A percentile compares a stretch with the other conserved stretches of the same genome.
These are phyloP conservation scores for Tricholoma flavovirens DNA, from an alignment of 768 basidiomycete species.

Conservation along the genomic window DNA sequence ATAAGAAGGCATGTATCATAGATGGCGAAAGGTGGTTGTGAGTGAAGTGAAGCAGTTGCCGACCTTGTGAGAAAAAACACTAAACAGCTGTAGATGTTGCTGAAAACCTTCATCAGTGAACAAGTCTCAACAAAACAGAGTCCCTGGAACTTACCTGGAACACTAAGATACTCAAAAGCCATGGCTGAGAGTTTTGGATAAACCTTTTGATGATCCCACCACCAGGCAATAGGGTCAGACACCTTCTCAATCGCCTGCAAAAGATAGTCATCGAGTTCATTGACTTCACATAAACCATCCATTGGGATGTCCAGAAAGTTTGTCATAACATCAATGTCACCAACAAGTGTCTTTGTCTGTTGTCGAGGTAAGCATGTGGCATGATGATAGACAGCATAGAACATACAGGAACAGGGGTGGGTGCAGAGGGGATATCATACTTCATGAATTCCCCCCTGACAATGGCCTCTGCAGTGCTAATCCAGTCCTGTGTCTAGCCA, in stretches of 20 bases:
- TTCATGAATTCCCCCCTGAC: neutral
- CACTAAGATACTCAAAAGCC: too few relatives aligned
- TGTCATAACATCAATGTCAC: neutral
- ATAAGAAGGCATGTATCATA: slow-evolving; percentile 12
- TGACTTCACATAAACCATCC: neutral
- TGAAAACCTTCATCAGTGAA: too few relatives aligned
- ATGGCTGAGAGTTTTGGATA: too few relatives aligned
- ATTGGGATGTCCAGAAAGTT: neutral
- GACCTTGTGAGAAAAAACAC: slow-evolving; percentile 15
- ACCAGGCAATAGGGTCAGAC: neutral
- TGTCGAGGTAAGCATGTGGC: too few relatives aligned
- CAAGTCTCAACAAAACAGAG: too few relatives aligned
- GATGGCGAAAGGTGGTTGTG: slow-evolving; percentile 12
- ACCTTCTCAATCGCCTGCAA: neutral
- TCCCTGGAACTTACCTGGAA: too few relatives aligned
- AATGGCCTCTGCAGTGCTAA: neutral
- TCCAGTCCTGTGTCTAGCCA: slow-evolving; percentile 2
- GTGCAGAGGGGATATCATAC: neutral
- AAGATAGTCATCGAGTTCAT: neutral
- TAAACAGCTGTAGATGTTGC: slow-evolving; percentile 14
- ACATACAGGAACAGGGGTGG: neutral
- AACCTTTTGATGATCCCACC: neutral
- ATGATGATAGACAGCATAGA: neutral
- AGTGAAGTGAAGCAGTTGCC: slow-evolving; percentile 16
- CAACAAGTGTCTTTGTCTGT: too few relatives aligned